Evolutionary conservation across 2,329 filamentous ascomycete species (phyloP).

Genomic region (Botryosphaeria dothidea): DNA sequence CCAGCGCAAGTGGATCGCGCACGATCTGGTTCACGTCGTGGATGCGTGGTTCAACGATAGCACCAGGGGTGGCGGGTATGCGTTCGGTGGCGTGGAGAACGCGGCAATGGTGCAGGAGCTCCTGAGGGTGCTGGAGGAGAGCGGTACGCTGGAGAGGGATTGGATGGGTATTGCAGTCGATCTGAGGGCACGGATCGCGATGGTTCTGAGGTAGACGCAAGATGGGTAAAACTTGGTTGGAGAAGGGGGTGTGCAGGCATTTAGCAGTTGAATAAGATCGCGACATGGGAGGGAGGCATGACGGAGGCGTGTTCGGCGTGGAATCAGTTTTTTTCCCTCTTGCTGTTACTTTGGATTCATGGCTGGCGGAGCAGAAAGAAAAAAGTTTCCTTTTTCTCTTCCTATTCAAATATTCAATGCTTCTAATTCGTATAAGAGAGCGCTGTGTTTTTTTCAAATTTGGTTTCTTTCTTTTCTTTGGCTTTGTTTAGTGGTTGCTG

Average conservation of each 20-base stretch:
- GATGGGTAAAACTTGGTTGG: no score
- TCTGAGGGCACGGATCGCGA: conserved; percentile 19
- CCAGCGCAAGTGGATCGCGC: conserved; percentile 58
- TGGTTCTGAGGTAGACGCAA: conserved; percentile 11
- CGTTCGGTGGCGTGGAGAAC: conserved; percentile 63
- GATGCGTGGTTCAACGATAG: conserved; percentile 62
- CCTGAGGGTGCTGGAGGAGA: conserved; percentile 45
- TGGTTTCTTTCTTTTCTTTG: not conserved
- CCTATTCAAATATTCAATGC: not conserved
- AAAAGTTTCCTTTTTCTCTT: not conserved
- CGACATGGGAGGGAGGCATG: not conserved
- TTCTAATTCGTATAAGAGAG: not conserved
- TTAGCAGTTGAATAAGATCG: not conserved
- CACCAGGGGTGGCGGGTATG: conserved; percentile 52
- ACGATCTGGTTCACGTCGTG: conserved; percentile 63
- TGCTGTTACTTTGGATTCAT: not conserved
- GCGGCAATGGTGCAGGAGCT: conserved; percentile 45
- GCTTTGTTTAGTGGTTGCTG: not conserved
- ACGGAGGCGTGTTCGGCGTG: conserved; percentile 9
- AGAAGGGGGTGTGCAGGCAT: no score
- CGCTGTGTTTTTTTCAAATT: not conserved
- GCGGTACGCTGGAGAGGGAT: conserved; percentile 40
- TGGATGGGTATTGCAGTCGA: conserved; percentile 32
- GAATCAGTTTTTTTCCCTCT: not conserved
- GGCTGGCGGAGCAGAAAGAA: not conserved